A percentile compares a stretch with the other conserved stretches of the same genome.
phyloP scores from a whole-genome alignment of 306 rosid species.

The Quercus ilex region DNA sequence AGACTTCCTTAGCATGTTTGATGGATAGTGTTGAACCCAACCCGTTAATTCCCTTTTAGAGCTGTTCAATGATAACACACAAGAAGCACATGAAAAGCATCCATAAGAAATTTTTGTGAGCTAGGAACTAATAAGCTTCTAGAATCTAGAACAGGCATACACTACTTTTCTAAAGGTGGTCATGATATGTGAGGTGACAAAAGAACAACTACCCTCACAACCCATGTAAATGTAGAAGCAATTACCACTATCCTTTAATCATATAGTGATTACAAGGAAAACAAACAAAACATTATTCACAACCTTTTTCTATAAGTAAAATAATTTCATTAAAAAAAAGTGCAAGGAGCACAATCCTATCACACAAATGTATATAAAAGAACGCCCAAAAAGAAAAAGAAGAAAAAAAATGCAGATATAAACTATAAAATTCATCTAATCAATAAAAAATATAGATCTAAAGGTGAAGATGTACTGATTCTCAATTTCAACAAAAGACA shows the following conservation, averaged over 20 bases:
- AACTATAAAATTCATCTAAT: too few relatives aligned
- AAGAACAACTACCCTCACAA: background rate
- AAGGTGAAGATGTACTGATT: background rate
- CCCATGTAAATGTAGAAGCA: background rate
- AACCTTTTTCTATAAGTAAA: too few relatives aligned
- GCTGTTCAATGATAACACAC: background rate
- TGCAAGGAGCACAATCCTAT: too few relatives aligned
- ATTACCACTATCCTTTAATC: background rate
- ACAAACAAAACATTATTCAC: too few relatives aligned
- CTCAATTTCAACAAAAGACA: background rate
- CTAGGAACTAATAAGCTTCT: background rate
- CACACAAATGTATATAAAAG: too few relatives aligned
- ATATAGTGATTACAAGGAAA: too few relatives aligned
- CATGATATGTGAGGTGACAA: background rate
- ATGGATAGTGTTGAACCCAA: background rate
- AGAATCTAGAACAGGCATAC: background rate
- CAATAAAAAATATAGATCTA: too few relatives aligned
- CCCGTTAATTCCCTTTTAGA: background rate
- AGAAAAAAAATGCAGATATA: too few relatives aligned
- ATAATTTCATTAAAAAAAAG: too few relatives aligned
- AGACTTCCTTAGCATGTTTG: background rate
- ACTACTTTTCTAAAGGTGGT: background rate
- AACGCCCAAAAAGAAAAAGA: too few relatives aligned
- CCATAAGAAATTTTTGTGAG: too few relatives aligned
- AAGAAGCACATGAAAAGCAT: too few relatives aligned